Evolutionary conservation across 2,329 filamentous ascomycete species (phyloP), one percentile per base, ranked within the genome.

Genomic region (Xylariaceae sp.): DNA sequence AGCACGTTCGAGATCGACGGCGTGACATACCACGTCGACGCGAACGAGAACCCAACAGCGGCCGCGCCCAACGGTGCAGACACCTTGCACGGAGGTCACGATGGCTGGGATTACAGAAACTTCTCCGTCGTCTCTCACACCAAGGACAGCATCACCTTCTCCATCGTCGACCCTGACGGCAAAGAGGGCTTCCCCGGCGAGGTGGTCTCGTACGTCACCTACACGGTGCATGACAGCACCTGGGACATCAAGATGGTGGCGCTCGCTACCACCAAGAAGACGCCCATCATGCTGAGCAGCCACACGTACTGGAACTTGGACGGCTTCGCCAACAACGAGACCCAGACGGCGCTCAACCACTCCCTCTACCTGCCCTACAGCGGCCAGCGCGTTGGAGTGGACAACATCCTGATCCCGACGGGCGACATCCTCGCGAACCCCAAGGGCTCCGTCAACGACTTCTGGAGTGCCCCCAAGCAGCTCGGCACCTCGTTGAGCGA

Each of bases 301-400:
- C 70, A 85, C 68, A 77, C 76, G 6, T 90, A 90, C 70, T 90
- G 85, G 85, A 89, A 89, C 59, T 69, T 90, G 31, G 85, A 89
- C 54, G 85, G 81, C 23, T 90, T 85, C 54, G 72, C 81, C 54
- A 87, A 88, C 64, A 77, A 82, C 41, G 71, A 83, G 57, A 85
- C 82, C 2, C 68, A 70, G 41, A 69, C 66, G 2, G 73, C 74
- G 11, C 69, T 85, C 38, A 85, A 88, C 65, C 82, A 88, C 66
- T 83, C 80, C 11, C 70, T 89, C 31, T 71, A 81, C 59, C 58
- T 89, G 57, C 85, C 85, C 3, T 86, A 85, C 64, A 79, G 78
- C 35, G 81, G 81, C 26, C 77, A 82, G 61, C 73, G 83, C 43
- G 68, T 88, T 13, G 83, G 61, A 16, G 75, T 79, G 8, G 85